phyloP scores from a whole-genome alignment of 2,329 filamentous ascomycete genomes.

The Colletotrichum melonis region DNA sequence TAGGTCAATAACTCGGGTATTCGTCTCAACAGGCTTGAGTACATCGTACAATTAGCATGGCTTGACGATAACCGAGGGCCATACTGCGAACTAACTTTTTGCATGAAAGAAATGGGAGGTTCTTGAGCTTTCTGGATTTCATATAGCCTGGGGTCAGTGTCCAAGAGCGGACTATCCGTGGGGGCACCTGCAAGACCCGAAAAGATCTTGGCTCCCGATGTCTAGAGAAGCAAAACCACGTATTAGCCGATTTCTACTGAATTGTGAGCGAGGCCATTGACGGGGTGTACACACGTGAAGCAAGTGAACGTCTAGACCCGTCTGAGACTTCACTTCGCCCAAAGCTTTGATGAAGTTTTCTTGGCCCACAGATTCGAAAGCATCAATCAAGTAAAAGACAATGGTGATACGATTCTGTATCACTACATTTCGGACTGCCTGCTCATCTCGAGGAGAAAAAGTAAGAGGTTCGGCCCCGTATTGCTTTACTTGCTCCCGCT shows the following conservation, averaged over 20 bases:
- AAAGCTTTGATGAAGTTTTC: constrained; percentile 57
- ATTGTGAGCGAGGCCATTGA: background rate
- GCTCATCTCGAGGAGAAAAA: constrained; percentile 51
- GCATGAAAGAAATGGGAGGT: background rate
- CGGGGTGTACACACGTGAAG: background rate
- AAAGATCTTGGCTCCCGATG: constrained; percentile 64
- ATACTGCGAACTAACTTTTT: background rate
- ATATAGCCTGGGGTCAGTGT: constrained; percentile 48
- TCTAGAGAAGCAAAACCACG: constrained; percentile 42
- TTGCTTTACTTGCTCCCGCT: constrained; percentile 55
- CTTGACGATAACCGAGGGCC: background rate
- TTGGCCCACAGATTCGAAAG: constrained; percentile 46
- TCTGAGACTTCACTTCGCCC: constrained; percentile 51
- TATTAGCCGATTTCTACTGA: background rate
- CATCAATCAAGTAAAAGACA: constrained; percentile 60
- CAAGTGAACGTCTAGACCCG: background rate
- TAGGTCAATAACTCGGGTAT: constrained; percentile 55
- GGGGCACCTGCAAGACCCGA: constrained; percentile 58
- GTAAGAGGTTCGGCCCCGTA: constrained; percentile 55
- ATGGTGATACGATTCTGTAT: constrained; percentile 57
- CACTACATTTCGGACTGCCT: constrained; percentile 49
- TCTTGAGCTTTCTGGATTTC: background rate
- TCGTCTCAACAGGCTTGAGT: constrained; percentile 51
- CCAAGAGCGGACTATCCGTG: constrained; percentile 52
- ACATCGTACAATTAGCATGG: too few relatives aligned